phyloP scores from a whole-genome alignment of 2,329 filamentous ascomycete species.

The Fusarium tuaranense region DNA sequence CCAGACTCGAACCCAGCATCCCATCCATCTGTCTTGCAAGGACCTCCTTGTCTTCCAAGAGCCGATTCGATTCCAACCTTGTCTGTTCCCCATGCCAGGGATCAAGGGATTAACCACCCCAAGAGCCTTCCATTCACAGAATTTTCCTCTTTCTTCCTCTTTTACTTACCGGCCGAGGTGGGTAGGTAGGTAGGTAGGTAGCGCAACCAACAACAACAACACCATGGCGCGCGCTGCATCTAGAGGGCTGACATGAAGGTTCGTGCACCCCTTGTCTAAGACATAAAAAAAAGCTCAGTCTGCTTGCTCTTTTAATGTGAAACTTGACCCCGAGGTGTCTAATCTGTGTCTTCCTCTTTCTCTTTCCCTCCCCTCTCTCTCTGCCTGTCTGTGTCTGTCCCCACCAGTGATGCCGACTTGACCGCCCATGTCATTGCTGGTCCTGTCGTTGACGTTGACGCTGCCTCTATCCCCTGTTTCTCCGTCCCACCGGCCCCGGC shows the following conservation, averaged over 20 bases:
- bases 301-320: background rate
- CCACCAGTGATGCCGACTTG: background rate
- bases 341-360: background rate
- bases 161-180: background rate
- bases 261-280: background rate
- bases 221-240: background rate
- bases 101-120: slow-evolving; percentile 20
- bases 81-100: slow-evolving; percentile 8
- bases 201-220: background rate
- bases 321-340: background rate
- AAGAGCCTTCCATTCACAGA: background rate
- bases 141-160: background rate
- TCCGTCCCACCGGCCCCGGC: background rate
- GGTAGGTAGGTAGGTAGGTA: background rate
- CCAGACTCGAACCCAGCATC: background rate
- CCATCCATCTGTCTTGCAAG: background rate
- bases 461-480: background rate
- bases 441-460: background rate
- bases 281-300: background rate
- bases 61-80: slow-evolving; percentile 4
- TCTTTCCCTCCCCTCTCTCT: background rate
- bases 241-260: background rate
- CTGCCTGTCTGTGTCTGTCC: background rate
- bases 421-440: background rate
- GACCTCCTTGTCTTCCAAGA: slow-evolving; percentile 2